These are phyloP conservation scores for Closterium sp. DNA, from an alignment of 139 green algal genomes.

Conservation along the genomic window DNA sequence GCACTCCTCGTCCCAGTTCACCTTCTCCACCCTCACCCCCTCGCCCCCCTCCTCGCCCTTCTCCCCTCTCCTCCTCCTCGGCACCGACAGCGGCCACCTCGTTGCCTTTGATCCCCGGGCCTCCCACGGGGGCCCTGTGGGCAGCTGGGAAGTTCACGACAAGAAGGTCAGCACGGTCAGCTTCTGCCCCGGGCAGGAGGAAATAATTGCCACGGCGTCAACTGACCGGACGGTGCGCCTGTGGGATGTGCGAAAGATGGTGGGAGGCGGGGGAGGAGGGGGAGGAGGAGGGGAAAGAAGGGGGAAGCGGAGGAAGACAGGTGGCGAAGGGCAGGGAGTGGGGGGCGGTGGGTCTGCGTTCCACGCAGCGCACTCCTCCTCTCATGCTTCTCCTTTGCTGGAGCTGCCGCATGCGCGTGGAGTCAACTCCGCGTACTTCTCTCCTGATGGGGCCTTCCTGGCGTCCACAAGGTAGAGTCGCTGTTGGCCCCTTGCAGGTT, in stretches of 20 bases:
- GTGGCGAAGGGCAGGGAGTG: neutral
- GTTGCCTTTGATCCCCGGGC: neutral
- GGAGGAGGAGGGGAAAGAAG: neutral
- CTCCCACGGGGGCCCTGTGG: neutral
- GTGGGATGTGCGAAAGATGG: slow-evolving; percentile 4
- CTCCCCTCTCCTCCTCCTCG: neutral
- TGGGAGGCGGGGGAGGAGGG: neutral
- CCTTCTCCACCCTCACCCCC: neutral
- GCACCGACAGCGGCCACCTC: neutral
- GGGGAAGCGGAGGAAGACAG: neutral
- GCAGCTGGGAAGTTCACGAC: slow-evolving; percentile 1
- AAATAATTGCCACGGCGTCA: neutral
- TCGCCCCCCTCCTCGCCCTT: neutral
- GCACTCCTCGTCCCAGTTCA: neutral
- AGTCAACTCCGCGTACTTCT: slow-evolving; percentile 24
- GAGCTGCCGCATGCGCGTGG: neutral
- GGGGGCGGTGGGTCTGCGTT: neutral
- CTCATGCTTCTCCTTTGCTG: neutral
- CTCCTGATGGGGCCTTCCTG: neutral
- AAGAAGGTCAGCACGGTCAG: slow-evolving; percentile 1
- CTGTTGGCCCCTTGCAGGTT: too few relatives aligned
- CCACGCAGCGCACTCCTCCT: neutral
- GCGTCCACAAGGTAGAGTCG: too few relatives aligned
- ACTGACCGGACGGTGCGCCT: neutral
- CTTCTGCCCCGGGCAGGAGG: neutral